phyloP scores from a whole-genome alignment of 805 yeast genomes.

The Kodamaea fukazawae region DNA sequence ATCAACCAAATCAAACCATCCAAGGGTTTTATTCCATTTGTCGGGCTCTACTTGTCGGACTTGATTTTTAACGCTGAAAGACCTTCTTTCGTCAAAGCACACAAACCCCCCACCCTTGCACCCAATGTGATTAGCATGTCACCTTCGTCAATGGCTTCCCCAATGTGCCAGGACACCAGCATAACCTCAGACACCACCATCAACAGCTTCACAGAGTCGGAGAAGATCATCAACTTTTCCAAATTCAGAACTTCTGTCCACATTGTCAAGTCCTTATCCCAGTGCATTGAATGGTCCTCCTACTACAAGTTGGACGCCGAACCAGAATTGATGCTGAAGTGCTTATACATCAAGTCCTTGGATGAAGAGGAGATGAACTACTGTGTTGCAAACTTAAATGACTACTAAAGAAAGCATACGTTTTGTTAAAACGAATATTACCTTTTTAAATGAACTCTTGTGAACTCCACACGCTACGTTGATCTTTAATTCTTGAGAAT shows the following conservation, averaged over 20 bases:
- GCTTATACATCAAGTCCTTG: conserved; percentile 74
- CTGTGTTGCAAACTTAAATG: conserved; percentile 19
- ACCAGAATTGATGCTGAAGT: conserved; percentile 71
- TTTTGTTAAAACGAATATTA: neutral
- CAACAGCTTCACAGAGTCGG: conserved; percentile 17
- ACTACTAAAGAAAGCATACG: conserved; percentile 1
- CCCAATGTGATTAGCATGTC: neutral
- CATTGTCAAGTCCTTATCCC: conserved; percentile 72
- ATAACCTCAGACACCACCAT: conserved; percentile 11
- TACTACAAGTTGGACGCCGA: conserved; percentile 57
- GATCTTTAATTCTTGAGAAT: neutral
- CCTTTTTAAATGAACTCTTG: too few species aligned
- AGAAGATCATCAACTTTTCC: conserved; percentile 65
- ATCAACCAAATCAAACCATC: conserved; percentile 59
- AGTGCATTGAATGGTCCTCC: conserved; percentile 81
- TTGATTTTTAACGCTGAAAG: conserved; percentile 70
- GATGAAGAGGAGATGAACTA: conserved; percentile 68
- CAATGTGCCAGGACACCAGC: conserved; percentile 7
- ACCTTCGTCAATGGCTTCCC: conserved; percentile 2
- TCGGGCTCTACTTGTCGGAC: conserved; percentile 83
- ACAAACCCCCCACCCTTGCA: conserved; percentile 13
- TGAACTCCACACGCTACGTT: neutral
- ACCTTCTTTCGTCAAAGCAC: conserved; percentile 40
- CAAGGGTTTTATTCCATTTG: conserved; percentile 84
- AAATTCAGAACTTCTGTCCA: conserved; percentile 74